phyloP scores from a whole-genome alignment of 2,329 filamentous ascomycete genomes.

The Alternaria hordeiaustralica region DNA sequence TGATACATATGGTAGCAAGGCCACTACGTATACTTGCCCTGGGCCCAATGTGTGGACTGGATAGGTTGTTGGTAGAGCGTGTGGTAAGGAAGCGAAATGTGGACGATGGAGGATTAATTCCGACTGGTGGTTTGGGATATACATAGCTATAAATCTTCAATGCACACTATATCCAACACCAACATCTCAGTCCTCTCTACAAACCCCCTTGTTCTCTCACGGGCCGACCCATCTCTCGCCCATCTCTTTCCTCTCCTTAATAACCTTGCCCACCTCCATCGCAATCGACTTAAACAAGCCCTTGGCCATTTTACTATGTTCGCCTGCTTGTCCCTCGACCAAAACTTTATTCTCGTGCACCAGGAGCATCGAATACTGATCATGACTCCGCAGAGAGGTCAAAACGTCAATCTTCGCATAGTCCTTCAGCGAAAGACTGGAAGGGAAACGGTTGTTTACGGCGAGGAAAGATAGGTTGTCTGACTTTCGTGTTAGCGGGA shows the following conservation, averaged over 20 bases:
- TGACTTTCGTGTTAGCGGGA: not conserved
- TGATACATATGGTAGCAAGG: slow-evolving; percentile 56
- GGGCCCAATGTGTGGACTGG: slow-evolving; percentile 60
- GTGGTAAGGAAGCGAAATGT: not conserved
- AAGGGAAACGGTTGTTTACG: not conserved
- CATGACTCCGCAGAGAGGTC: not conserved
- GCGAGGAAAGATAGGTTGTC: not conserved
- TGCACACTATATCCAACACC: too few relatives aligned
- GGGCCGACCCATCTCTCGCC: not conserved
- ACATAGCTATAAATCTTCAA: not conserved
- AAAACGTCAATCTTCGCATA: not conserved
- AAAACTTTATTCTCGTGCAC: not conserved
- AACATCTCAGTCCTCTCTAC: not conserved
- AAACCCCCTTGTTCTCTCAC: not conserved
- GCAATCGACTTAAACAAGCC: not conserved
- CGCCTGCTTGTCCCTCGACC: not conserved
- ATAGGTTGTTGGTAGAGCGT: slow-evolving; percentile 23
- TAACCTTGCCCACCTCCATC: not conserved
- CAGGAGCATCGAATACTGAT: not conserved
- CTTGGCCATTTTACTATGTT: not conserved
- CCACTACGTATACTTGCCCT: slow-evolving; percentile 56
- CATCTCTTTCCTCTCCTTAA: not conserved
- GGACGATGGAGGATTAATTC: not conserved
- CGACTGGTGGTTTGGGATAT: not conserved
- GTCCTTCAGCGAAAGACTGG: not conserved